Conservation (phyloP, 768 basidiomycete genomes). For the Lentinula edodes region DNA sequence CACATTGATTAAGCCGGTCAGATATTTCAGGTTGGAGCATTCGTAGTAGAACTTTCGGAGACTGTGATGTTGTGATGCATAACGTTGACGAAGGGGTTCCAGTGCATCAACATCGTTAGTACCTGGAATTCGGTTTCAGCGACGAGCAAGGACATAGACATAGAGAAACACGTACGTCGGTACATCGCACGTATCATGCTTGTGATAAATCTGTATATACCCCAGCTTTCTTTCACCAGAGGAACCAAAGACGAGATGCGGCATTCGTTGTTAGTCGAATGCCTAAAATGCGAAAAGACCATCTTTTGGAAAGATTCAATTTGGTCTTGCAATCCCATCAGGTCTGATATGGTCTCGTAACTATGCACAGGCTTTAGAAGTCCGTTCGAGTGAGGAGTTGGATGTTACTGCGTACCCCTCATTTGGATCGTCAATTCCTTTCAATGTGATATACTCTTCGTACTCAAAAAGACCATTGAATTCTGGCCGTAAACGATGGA, state of each 20-base stretch:
- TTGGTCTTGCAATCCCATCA: slow-evolving; percentile 97
- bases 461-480: slow-evolving; percentile 99
- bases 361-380: slow-evolving; percentile 34
- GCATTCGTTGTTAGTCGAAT: slow-evolving; percentile 93
- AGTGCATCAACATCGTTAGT: slow-evolving; percentile 86
- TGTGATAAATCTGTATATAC: slow-evolving; percentile 97
- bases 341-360: slow-evolving; percentile 95
- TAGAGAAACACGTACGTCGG: slow-evolving; percentile 52
- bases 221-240: slow-evolving; percentile 98
- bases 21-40: slow-evolving; percentile 96
- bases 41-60: slow-evolving; percentile 99
- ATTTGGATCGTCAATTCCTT: slow-evolving; percentile 97
- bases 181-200: slow-evolving; percentile 99
- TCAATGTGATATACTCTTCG: slow-evolving; percentile 95
- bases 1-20: slow-evolving; percentile 96
- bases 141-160: background rate
- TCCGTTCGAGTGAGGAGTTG: background rate
- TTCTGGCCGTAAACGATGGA: slow-evolving; percentile 92
- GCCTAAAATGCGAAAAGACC: slow-evolving; percentile 91
- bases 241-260: slow-evolving; percentile 95
- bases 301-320: slow-evolving; percentile 99
- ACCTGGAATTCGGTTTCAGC: slow-evolving; percentile 38
- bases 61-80: slow-evolving; percentile 85
- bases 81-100: slow-evolving; percentile 84
- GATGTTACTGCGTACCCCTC: slow-evolving; percentile 69